These are phyloP conservation scores for Eucalyptus cladocalyx DNA, from an alignment of 345 rosid species.

Conservation along the genomic window DNA sequence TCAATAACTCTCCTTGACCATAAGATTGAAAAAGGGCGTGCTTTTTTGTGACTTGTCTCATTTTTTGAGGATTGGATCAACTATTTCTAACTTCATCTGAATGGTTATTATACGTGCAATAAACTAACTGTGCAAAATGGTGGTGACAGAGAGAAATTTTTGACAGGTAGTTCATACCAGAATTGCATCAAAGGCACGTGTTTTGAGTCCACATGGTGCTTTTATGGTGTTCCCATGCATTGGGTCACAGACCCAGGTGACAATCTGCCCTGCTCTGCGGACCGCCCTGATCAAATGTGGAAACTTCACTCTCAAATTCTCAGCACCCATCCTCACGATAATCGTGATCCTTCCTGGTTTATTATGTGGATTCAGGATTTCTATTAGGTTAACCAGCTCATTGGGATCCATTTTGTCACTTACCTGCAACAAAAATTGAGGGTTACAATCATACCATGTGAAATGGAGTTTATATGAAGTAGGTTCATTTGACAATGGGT, in stretches of 20 bases:
- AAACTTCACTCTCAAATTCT: constrained; percentile 54
- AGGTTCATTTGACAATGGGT: background rate
- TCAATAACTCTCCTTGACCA: background rate
- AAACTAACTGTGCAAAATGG: background rate
- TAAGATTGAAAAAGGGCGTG: background rate
- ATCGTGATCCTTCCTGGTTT: constrained; percentile 48
- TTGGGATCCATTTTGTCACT: constrained; percentile 61
- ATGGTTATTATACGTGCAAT: background rate
- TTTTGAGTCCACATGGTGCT: constrained; percentile 62
- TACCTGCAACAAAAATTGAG: constrained; percentile 23
- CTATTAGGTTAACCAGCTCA: constrained; percentile 41
- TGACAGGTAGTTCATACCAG: constrained; percentile 15
- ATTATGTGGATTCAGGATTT: constrained; percentile 45
- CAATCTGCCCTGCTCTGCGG: constrained; percentile 48
- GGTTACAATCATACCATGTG: background rate
- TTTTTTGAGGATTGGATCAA: background rate
- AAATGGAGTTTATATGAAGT: background rate
- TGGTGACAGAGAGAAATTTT: background rate
- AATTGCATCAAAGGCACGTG: constrained; percentile 56
- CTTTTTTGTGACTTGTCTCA: background rate
- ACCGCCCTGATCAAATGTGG: constrained; percentile 52
- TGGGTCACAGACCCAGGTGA: constrained; percentile 65
- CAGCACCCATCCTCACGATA: constrained; percentile 59
- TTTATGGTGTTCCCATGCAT: constrained; percentile 64
- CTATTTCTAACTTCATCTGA: background rate